Evolutionary conservation across 208 protist genomes (phyloP).

Genomic region (Strigomonas galati): DNA sequence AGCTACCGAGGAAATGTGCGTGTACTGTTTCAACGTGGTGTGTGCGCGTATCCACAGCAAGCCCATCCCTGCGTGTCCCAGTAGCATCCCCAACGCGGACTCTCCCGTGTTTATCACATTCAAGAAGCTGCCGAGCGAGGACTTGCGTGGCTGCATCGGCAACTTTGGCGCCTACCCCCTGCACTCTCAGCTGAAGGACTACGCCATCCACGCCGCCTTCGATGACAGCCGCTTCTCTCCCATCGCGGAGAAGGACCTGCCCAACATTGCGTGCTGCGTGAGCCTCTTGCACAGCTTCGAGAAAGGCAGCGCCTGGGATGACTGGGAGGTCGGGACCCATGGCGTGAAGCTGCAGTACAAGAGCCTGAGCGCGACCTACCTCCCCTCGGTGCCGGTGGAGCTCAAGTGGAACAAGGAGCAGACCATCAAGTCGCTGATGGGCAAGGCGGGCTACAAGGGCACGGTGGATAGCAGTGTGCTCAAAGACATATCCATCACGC

Average conservation of each 20-base stretch:
- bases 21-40: slow-evolving; percentile 82
- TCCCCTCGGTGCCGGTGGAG: slow-evolving; percentile 75
- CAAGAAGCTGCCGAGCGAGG: slow-evolving; percentile 41
- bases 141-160: slow-evolving; percentile 84
- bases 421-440: slow-evolving; percentile 58
- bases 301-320: slow-evolving; percentile 57
- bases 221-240: slow-evolving; percentile 75
- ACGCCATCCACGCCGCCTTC: slow-evolving; percentile 66
- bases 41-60: slow-evolving; percentile 33
- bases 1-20: slow-evolving; percentile 81
- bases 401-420: slow-evolving; percentile 70
- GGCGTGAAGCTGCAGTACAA: slow-evolving; percentile 68
- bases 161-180: slow-evolving; percentile 63
- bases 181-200: slow-evolving; percentile 61
- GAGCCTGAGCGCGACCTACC: slow-evolving; percentile 66
- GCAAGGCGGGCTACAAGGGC: slow-evolving; percentile 70
- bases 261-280: slow-evolving; percentile 65
- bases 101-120: slow-evolving; percentile 80
- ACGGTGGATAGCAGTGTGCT: slow-evolving; percentile 51
- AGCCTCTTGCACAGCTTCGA: slow-evolving; percentile 85
- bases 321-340: slow-evolving; percentile 82
- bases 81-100: slow-evolving; percentile 51
- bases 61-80: slow-evolving; percentile 31
- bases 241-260: slow-evolving; percentile 58
- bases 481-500: slow-evolving; percentile 39